Base-by-base conservation (phyloP, 2,329 filamentous ascomycete species). In the Pseudogymnoascus sp. region DNA sequence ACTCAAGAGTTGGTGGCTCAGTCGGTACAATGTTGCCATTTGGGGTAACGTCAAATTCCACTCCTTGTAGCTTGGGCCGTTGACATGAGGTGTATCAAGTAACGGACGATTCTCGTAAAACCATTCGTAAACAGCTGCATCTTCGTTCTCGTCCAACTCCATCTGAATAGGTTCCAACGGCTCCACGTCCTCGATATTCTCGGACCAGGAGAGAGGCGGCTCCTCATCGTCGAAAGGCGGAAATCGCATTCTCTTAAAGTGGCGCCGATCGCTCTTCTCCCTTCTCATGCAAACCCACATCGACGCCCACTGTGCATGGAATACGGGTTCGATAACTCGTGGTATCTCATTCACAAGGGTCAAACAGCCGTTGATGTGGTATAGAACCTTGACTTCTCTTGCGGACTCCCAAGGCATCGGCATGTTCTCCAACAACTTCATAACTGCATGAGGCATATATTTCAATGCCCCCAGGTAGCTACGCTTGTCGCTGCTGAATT, bases 231-330 rank as follows among this genome's bases (percentile, higher is more conserved):
- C 94, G 69, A 99, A 99, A 0, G 95, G 95, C 16, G 94, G 94
- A 70, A 99, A 99, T 69, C 95, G 87, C 94, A 99, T 99, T 67
- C 94, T 87, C 80, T 99, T 99, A 82, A 99, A 99, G 69, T 97
- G 85, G 72, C 93, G 82, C 75, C 94, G 82, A 72, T 99, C 94
- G 72, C 92, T 94, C 82, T 99, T 99, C 74, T 99, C 94, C 70
- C 95, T 89, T 70, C 94, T 87, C 94, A 99, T 99, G 49, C 90
- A 91, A 25, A 96, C 88, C 94, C 94, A 99, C 94, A 99, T 99
- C 62, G 93, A 96, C 11, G 94, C 94, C 94, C 94, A 99, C 75
- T 99, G 94, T 63, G 94, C 94, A 73, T 97, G 92, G 76, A 96
- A 99, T 3, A 99, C 90, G 0, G 94, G 94, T 73, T 97, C 94